Percentiles rank a stretch among this genome's conserved stretches.
Conservation (phyloP, 306 rosid genomes). For the Begonia masoniana region DNA sequence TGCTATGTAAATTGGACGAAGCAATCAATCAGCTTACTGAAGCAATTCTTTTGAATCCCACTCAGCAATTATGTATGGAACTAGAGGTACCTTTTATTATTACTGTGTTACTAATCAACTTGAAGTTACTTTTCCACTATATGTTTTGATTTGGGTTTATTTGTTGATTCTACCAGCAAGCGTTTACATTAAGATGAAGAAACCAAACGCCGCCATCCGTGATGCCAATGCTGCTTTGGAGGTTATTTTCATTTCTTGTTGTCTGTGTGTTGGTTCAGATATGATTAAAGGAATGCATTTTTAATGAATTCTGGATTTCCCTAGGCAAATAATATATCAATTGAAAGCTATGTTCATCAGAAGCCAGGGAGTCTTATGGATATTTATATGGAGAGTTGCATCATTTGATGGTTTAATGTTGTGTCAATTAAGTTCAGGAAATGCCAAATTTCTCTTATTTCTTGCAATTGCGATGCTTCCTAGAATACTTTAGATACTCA, state of each 20-base stretch:
- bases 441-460: too few relatives aligned
- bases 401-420: too few relatives aligned
- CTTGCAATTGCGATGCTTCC: too few relatives aligned
- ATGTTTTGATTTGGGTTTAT: slow-evolving; percentile 1
- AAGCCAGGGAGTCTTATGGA: too few relatives aligned
- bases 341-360: too few relatives aligned
- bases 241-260: slow-evolving; percentile 20
- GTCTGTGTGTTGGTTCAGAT: too few relatives aligned
- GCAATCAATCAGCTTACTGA: slow-evolving; percentile 61
- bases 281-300: too few relatives aligned
- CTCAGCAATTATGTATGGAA: slow-evolving; percentile 84
- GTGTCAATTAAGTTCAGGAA: too few relatives aligned
- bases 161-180: slow-evolving; percentile 34
- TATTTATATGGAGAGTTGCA: too few relatives aligned
- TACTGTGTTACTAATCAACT: neutral
- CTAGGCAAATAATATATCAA: too few relatives aligned
- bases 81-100: slow-evolving; percentile 46
- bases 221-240: slow-evolving; percentile 85
- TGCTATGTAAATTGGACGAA: slow-evolving; percentile 59
- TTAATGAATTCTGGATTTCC: too few relatives aligned
- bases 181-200: slow-evolving; percentile 85
- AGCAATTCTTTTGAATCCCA: slow-evolving; percentile 71
- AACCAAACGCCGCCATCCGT: slow-evolving; percentile 81
- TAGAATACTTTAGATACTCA: too few relatives aligned
- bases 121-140: neutral